Base-by-base conservation (phyloP, 495 filamentous ascomycete genomes). In the Darksidea phi region DNA sequence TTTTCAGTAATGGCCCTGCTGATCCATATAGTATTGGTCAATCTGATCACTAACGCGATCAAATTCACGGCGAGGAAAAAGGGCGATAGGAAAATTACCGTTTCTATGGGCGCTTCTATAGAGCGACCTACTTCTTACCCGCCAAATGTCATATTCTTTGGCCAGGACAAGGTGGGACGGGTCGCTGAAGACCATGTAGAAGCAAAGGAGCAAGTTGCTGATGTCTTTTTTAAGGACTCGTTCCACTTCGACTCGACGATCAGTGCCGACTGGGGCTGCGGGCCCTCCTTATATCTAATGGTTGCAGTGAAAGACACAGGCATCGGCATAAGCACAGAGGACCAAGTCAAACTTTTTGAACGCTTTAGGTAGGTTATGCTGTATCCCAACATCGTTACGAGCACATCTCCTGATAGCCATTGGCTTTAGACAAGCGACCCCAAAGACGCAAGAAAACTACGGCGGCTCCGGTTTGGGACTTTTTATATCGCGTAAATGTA, bases 301-400 rank as follows among this genome's bases (percentile, higher is more conserved):
- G 56, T 74, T n/a, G 72, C 72, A 1, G 66, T 75, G 34, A 70
- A 70, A 53, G 73, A 75, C 48, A 75, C 70, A 12, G 73, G 73
- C 7, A 72, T 71, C 20, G 73, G 73, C 12, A 72, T 75, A 36
- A 67, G 59, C 50, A 25, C 51, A 24, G 63, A 71, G 45, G 65
- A 70, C 17, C 69, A 74, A 55, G 49, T 23, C 26, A 65, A 64
- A 36, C 54, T 75, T 11, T 75, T 75, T 53, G 68, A 72, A 53
- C 70, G 73, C 1, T 68, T 67, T 36, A 58, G 63, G 63, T 66
- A 45, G 17, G 51, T 51, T 8, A n/a, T n/a, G n/a, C n/a, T n/a
- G n/a, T n/a, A 15, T n/a, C 1, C 20, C 10, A 38, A 20, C 18
- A 2, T 20, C 21, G 17, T 13, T 42, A 42, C 20, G 8, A 47